A percentile compares a stretch with the other conserved stretches of the same genome.
phyloP scores from a whole-genome alignment of 2,329 filamentous ascomycete genomes.

The Nigrospora oryzae region DNA sequence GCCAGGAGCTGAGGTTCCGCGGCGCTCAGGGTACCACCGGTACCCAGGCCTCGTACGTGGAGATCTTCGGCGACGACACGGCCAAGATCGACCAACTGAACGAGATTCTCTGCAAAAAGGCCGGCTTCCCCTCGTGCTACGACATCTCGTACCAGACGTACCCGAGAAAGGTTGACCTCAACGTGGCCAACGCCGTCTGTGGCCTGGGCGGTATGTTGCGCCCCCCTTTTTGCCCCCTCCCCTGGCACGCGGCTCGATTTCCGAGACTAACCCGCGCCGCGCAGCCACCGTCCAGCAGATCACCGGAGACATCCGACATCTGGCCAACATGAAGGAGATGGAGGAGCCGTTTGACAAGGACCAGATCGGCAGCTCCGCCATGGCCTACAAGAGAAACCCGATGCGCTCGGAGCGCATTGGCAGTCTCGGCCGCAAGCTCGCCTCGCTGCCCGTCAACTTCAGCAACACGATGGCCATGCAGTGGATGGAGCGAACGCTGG shows the following conservation, averaged over 20 bases:
- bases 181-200: slow-evolving; percentile 5
- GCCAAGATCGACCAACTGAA: slow-evolving; percentile 46
- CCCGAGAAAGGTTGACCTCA: slow-evolving; percentile 5
- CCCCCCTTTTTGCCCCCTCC: background rate
- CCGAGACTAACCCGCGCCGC: background rate
- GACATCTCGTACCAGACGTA: slow-evolving; percentile 11
- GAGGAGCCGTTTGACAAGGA: slow-evolving; percentile 69
- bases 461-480: slow-evolving; percentile 62
- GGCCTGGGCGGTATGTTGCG: slow-evolving; percentile 2
- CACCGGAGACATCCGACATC: slow-evolving; percentile 45
- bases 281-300: slow-evolving; percentile 4
- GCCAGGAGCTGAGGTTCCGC: slow-evolving; percentile 64
- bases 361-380: slow-evolving; percentile 56
- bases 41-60: slow-evolving; percentile 50
- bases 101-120: slow-evolving; percentile 44
- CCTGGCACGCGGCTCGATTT: background rate
- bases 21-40: slow-evolving; percentile 43
- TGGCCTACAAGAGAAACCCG: slow-evolving; percentile 57
- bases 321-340: slow-evolving; percentile 71
- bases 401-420: slow-evolving; percentile 32
- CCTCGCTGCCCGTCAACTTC: slow-evolving; percentile 30
- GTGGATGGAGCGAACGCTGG: slow-evolving; percentile 71
- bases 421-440: slow-evolving; percentile 21
- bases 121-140: slow-evolving; percentile 42
- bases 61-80: slow-evolving; percentile 38